A percentile compares a stretch with the other conserved stretches of the same genome.
phyloP scores from a whole-genome alignment of 2,329 filamentous ascomycete species.

The Fusarium luffae region DNA sequence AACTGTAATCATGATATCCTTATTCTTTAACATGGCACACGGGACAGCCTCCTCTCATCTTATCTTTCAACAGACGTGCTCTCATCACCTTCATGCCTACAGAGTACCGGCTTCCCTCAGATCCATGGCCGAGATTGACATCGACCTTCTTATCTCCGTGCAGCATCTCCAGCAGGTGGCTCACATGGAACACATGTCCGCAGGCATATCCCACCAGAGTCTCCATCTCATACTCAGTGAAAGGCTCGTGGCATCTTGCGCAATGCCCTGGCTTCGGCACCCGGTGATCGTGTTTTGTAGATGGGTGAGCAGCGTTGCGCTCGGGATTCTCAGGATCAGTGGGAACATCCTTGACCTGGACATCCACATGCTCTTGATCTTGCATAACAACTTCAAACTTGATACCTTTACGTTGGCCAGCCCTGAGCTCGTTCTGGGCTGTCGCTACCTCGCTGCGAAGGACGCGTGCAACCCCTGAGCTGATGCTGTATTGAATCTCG shows the following conservation, averaged over 20 bases:
- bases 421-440: conserved; percentile 83
- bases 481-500: conserved; percentile 94
- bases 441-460: conserved; percentile 86
- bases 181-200: conserved; percentile 82
- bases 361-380: conserved; percentile 55
- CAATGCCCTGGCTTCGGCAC: conserved; percentile 65
- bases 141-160: conserved; percentile 60
- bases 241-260: conserved; percentile 66
- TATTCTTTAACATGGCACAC: conserved; percentile 58
- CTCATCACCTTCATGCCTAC: conserved; percentile 90
- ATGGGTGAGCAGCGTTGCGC: conserved; percentile 25
- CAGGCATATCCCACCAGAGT: conserved; percentile 84
- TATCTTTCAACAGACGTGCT: conserved; percentile 79
- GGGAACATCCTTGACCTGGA: conserved; percentile 55
- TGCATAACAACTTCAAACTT: conserved; percentile 81
- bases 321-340: conserved; percentile 44
- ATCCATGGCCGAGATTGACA: conserved; percentile 57
- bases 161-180: conserved; percentile 71
- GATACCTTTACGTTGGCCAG: conserved; percentile 84
- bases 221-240: conserved; percentile 72
- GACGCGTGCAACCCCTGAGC: conserved; percentile 86
- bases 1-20: conserved; percentile 23
- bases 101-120: conserved; percentile 65
- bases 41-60: conserved; percentile 73
- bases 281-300: conserved; percentile 46